These are phyloP conservation scores for Trebouxia sp. DNA, from an alignment of 139 green algal species.

Conservation along the genomic window DNA sequence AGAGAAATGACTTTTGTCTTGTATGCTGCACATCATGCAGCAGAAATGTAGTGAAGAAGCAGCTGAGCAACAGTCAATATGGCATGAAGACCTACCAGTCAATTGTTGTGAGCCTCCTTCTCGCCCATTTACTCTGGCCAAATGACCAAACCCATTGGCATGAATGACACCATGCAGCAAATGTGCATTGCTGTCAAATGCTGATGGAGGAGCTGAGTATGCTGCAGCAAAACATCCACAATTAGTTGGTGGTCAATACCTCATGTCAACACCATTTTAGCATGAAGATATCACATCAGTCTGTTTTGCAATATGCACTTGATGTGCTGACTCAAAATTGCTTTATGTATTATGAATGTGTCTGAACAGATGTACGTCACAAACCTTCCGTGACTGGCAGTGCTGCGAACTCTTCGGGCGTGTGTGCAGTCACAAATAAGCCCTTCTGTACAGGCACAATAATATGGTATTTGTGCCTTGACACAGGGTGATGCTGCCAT, in stretches of 20 bases:
- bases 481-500: slow-evolving; percentile 89
- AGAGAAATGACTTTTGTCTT: not conserved
- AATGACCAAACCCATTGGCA: slow-evolving; percentile 93
- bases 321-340: not conserved
- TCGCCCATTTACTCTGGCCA: slow-evolving; percentile 83
- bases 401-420: not conserved
- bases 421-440: not conserved
- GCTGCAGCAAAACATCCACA: slow-evolving; percentile 23
- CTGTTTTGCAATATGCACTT: not conserved
- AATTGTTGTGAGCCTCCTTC: slow-evolving; percentile 57
- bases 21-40: not conserved
- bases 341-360: not conserved
- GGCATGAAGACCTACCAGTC: slow-evolving; percentile 31
- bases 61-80: not conserved
- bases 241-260: not conserved
- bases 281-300: not conserved
- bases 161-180: slow-evolving; percentile 93
- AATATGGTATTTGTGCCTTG: slow-evolving; percentile 81
- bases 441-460: slow-evolving; percentile 65
- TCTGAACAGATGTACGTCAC: not conserved
- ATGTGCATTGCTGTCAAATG: slow-evolving; percentile 76
- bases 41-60: not conserved
- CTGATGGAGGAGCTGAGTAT: slow-evolving; percentile 54
- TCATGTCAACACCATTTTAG: not conserved
- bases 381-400: not conserved